These are phyloP conservation scores for Monosporascus sp. DNA, from an alignment of 2,329 filamentous ascomycete species.

Conservation along the genomic window DNA sequence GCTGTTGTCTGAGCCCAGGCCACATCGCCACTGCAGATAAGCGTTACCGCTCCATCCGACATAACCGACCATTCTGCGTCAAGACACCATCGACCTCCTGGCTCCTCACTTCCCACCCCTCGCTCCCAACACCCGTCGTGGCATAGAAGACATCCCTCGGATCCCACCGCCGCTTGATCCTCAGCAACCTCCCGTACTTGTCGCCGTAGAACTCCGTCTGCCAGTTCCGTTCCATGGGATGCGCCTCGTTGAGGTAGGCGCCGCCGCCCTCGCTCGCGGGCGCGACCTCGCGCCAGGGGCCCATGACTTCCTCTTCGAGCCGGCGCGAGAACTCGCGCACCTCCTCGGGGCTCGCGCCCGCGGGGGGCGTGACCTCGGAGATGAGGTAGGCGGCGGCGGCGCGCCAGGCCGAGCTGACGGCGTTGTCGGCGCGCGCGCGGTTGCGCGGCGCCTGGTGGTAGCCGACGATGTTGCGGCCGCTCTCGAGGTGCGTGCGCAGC, in stretches of 20 bases:
- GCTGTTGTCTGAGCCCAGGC: no score
- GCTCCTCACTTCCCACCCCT: conserved; percentile 29
- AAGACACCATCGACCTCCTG: neutral
- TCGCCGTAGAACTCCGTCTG: conserved; percentile 28
- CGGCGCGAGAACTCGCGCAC: conserved; percentile 18
- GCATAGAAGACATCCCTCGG: conserved; percentile 32
- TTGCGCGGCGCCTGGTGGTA: conserved; percentile 9
- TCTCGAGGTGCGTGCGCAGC: conserved; percentile 22
- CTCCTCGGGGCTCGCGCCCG: conserved; percentile 1
- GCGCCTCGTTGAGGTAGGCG: conserved; percentile 34
- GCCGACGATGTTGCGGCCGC: conserved; percentile 19
- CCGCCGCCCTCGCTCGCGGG: conserved; percentile 16
- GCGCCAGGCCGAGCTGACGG: conserved; percentile 28
- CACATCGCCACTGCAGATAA: no score
- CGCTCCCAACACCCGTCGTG: conserved; percentile 33
- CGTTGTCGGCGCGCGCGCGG: conserved; percentile 18
- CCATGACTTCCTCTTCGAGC: conserved; percentile 20
- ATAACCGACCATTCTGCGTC: conserved; percentile 3
- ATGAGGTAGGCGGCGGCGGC: conserved; percentile 12
- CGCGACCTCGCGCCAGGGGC: conserved; percentile 14
- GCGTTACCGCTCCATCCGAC: no score
- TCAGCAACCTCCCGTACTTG: conserved; percentile 25
- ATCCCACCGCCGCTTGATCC: conserved; percentile 38
- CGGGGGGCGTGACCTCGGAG: conserved; percentile 15
- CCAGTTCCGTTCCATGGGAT: conserved; percentile 28